Conservation (phyloP, 257 asterid species). For the Rauvolfia tetraphylla region DNA sequence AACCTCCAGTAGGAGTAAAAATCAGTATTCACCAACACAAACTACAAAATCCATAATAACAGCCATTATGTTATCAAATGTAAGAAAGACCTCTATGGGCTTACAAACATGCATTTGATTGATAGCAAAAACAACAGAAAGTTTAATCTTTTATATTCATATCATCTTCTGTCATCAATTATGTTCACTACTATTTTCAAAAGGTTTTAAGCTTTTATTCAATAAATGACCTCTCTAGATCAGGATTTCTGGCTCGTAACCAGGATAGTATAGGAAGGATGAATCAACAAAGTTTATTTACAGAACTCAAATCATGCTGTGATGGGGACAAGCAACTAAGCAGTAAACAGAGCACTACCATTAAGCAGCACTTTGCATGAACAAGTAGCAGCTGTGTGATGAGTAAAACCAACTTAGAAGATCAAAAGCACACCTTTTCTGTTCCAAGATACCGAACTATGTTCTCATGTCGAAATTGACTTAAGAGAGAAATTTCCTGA, state of each 20-base stretch:
- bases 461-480: slow-evolving; percentile 84
- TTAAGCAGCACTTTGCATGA: neutral
- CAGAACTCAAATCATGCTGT: neutral
- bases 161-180: neutral
- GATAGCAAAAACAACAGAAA: neutral
- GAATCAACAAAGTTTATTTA: neutral
- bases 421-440: slow-evolving; percentile 50
- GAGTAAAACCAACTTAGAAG: slow-evolving; percentile 1
- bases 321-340: neutral
- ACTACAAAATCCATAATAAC: neutral
- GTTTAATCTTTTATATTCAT: neutral
- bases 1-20: neutral
- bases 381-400: neutral
- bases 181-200: neutral
- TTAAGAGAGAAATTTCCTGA: slow-evolving; percentile 93
- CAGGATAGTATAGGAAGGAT: neutral
- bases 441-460: slow-evolving; percentile 93
- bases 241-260: neutral
- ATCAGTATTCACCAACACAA: neutral
- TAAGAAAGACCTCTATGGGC: neutral
- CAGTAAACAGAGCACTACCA: neutral
- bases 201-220: neutral
- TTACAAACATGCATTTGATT: neutral
- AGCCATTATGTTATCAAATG: neutral
- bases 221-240: neutral